A percentile compares a stretch with the other conserved stretches of the same genome.
Conservation (phyloP, 2,329 filamentous ascomycete genomes). For the Hypoxylon sp. region DNA sequence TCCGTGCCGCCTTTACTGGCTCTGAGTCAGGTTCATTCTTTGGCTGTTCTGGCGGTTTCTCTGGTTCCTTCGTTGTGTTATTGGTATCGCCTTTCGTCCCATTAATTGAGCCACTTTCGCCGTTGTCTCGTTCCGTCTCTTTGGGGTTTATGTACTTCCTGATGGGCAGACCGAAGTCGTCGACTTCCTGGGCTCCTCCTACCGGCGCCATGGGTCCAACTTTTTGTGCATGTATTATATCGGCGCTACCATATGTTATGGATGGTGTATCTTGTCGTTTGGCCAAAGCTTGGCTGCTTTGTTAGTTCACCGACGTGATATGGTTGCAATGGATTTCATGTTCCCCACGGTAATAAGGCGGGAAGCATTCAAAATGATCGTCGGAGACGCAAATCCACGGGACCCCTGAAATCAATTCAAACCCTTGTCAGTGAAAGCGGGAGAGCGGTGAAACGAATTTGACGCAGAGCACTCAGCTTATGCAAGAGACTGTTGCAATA, state of each 20-base stretch:
- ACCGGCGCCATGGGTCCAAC: constrained; percentile 52
- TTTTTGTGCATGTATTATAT: constrained; percentile 53
- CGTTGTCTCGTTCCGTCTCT: constrained; percentile 29
- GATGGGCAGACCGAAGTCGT: constrained; percentile 81
- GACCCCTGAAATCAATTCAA: constrained; percentile 32
- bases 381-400: constrained; percentile 32
- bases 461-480: constrained; percentile 10
- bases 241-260: constrained; percentile 40
- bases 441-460: constrained; percentile 13
- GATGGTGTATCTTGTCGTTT: constrained; percentile 22
- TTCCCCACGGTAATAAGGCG: constrained; percentile 45
- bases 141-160: constrained; percentile 62
- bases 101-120: constrained; percentile 24
- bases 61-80: constrained; percentile 21
- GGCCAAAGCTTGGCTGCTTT: constrained; percentile 35
- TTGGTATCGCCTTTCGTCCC: constrained; percentile 17
- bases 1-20: constrained; percentile 10
- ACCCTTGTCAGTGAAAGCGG: constrained; percentile 25
- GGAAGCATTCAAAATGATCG: constrained; percentile 32
- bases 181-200: constrained; percentile 64
- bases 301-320: constrained; percentile 33
- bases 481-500: constrained; percentile 5
- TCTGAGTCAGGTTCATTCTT: constrained; percentile 17
- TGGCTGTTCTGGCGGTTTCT: constrained; percentile 27
- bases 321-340: constrained; percentile 37